Percentiles rank a stretch among this genome's conserved stretches.
Conservation (phyloP, 495 filamentous ascomycete species). For the Tirmania nivea region DNA sequence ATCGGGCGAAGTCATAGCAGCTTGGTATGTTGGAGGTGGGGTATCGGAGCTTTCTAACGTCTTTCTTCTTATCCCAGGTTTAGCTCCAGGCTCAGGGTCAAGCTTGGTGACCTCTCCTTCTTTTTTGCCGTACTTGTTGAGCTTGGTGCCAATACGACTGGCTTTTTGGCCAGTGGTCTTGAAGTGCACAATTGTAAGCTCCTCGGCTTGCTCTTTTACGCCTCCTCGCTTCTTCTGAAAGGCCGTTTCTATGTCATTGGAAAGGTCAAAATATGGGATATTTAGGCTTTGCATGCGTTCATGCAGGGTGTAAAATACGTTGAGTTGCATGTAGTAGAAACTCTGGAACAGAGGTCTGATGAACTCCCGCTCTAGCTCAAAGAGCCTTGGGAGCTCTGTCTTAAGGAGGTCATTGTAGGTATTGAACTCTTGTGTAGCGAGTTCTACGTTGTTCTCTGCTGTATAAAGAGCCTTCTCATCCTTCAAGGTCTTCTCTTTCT, state of each 20-base stretch:
- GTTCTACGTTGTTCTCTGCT: conserved; percentile 76
- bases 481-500: conserved; percentile 88
- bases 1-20: neutral
- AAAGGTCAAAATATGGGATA: conserved; percentile 92
- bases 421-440: conserved; percentile 85
- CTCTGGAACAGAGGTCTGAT: conserved; percentile 95
- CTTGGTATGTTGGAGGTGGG: neutral
- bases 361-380: conserved; percentile 82
- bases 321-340: conserved; percentile 99
- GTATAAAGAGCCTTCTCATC: conserved; percentile 96
- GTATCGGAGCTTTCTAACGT: neutral
- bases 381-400: conserved; percentile 82
- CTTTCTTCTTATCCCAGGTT: neutral
- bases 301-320: conserved; percentile 97
- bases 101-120: conserved; percentile 30
- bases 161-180: conserved; percentile 50
- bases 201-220: conserved; percentile 62
- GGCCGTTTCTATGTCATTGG: conserved; percentile 69
- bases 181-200: conserved; percentile 63
- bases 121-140: conserved; percentile 11
- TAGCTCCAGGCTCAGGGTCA: conserved; percentile 46
- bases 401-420: conserved; percentile 94
- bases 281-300: conserved; percentile 93
- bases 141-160: conserved; percentile 9
- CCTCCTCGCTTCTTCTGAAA: conserved; percentile 74